Evolutionary conservation across 805 yeast genomes (phyloP).

Genomic region (Metschnikowia similis): DNA sequence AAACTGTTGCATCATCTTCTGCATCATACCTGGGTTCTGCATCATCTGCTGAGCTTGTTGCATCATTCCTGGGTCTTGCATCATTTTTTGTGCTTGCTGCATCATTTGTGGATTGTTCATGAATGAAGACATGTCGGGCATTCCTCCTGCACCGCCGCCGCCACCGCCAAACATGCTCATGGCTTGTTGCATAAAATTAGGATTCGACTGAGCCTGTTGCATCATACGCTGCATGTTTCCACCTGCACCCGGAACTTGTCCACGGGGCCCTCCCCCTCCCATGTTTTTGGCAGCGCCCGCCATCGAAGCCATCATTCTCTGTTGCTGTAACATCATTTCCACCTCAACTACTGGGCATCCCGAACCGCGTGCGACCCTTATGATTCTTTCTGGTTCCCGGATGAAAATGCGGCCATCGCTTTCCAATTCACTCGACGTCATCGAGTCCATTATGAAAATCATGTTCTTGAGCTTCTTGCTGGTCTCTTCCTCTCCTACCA

Average conservation of each 20-base stretch:
- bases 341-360: constrained; percentile 92
- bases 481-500: constrained; percentile 90
- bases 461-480: constrained; percentile 77
- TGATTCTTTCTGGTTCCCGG: constrained; percentile 77
- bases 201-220: constrained; percentile 52
- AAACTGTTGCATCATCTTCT: constrained; percentile 64
- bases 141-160: constrained; percentile 34
- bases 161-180: constrained; percentile 60
- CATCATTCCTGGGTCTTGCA: constrained; percentile 42
- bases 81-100: constrained; percentile 46
- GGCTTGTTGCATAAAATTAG: constrained; percentile 56
- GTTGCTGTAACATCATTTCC: constrained; percentile 87
- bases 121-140: constrained; percentile 40
- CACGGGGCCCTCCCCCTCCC: constrained; percentile 37
- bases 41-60: constrained; percentile 42
- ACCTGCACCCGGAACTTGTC: constrained; percentile 23
- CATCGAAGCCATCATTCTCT: constrained; percentile 90
- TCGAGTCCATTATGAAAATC: constrained; percentile 91
- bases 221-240: constrained; percentile 44
- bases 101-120: constrained; percentile 48
- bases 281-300: constrained; percentile 64
- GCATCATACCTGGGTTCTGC: constrained; percentile 67
- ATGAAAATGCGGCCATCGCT: constrained; percentile 80
- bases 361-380: constrained; percentile 90
- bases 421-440: constrained; percentile 89